Evolutionary conservation across 2,329 filamentous ascomycete species (phyloP).

Genomic region (Escovopsis sp.): DNA sequence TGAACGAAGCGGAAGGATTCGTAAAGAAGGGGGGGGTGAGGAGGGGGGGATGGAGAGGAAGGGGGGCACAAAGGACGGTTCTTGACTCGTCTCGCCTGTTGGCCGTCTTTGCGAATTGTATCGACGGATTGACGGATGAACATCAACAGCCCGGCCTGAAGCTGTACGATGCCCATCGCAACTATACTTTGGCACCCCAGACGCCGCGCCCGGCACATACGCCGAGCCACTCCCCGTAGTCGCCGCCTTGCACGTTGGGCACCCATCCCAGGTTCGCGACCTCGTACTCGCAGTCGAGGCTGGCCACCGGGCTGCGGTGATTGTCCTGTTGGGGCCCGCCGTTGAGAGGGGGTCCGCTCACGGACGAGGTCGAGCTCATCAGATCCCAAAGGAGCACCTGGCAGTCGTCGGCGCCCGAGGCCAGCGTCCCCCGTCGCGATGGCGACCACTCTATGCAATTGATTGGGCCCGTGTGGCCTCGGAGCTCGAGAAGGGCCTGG

Average conservation of each 20-base stretch:
- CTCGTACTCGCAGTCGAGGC: slow-evolving; percentile 79
- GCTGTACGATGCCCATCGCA: slow-evolving; percentile 2
- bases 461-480: slow-evolving; percentile 70
- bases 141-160: too few species aligned
- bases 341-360: slow-evolving; percentile 27
- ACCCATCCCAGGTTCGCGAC: slow-evolving; percentile 78
- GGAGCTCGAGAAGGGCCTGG: slow-evolving; percentile 84
- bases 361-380: slow-evolving; percentile 43
- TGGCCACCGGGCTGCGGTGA: slow-evolving; percentile 53
- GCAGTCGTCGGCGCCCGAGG: slow-evolving; percentile 83
- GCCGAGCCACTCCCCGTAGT: slow-evolving; percentile 71
- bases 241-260: slow-evolving; percentile 51
- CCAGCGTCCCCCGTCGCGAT: slow-evolving; percentile 69
- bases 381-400: slow-evolving; percentile 91
- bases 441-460: slow-evolving; percentile 97
- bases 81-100: background rate
- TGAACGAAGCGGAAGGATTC: background rate
- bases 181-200: slow-evolving; percentile 51
- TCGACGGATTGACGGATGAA: too few species aligned
- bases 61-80: too few species aligned
- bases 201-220: slow-evolving; percentile 68
- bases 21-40: background rate
- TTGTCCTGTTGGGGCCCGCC: slow-evolving; percentile 39
- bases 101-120: too few species aligned
- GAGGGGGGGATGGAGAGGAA: background rate